Conservation (phyloP, 78 protist genomes). For the Speleostelium caveatum region DNA sequence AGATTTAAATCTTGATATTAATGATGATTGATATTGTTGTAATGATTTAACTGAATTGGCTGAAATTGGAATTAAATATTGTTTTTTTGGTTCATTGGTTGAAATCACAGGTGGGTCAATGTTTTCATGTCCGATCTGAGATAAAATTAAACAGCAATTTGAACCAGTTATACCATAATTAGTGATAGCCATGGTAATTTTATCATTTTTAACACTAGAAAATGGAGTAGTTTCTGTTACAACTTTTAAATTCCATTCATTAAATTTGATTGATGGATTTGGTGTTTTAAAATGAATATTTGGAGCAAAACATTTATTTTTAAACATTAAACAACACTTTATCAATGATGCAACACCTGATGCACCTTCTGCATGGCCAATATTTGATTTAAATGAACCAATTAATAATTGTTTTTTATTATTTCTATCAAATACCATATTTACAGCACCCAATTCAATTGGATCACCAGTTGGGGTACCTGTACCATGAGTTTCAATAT, state of each 20-base stretch:
- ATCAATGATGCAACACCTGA: conserved; percentile 77
- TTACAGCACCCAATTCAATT: conserved; percentile 83
- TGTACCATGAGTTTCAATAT: conserved; percentile 93
- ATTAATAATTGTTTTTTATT: conserved; percentile 4
- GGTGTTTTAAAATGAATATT: conserved; percentile 36
- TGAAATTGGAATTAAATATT: conserved; percentile 46
- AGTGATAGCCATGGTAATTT: conserved; percentile 14
- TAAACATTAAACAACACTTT: conserved; percentile 62
- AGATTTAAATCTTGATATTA: background rate
- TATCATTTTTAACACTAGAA: background rate
- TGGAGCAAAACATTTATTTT: conserved; percentile 32
- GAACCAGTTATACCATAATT: conserved; percentile 35
- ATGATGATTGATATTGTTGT: conserved; percentile 5
- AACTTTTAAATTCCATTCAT: conserved; percentile 64
- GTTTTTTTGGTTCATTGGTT: background rate
- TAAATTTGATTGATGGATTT: conserved; percentile 59
- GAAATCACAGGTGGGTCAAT: too few relatives aligned
- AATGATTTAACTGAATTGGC: conserved; percentile 43
- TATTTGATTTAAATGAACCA: conserved; percentile 79
- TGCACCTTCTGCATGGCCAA: conserved; percentile 76
- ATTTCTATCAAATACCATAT: conserved; percentile 6
- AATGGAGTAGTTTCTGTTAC: conserved; percentile 40
- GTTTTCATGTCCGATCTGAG: background rate
- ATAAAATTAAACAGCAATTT: conserved; percentile 1
- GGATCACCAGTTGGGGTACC: conserved; percentile 94